Evolutionary conservation across 1,284 basidiomycete species (phyloP), one percentile per base, ranked within the genome.

Genomic region (Wallemia mellicola): DNA sequence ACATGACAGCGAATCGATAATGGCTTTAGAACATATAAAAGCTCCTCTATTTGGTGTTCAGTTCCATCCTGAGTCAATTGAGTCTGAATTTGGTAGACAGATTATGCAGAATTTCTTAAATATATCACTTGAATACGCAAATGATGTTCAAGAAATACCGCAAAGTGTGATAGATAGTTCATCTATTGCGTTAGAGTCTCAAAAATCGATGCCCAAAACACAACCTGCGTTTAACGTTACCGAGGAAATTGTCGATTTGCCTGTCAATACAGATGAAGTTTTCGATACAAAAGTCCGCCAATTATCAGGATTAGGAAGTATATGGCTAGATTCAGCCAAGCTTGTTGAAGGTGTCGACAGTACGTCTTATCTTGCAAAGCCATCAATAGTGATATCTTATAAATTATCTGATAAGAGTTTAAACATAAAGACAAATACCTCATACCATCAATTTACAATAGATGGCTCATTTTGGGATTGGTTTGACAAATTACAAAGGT

Each of bases 1-100:
- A 14, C 15, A 27, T 24, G 55, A 28, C 15, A 24, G 24, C 15
- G 27, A 5, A 5, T 26, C 55, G 11, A 17, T 57, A 7, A 57
- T 26, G 55, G 55, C 70, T 0, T 59, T 74, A n/a, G 62, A 62
- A 27, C 87, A 91, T 67, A 73, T 65, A 55, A 68, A 65, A 14
- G 76, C 76, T 62, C 86, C 89, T 0, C 84, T 91, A 64, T 91
- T 83, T 79, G 87, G 86, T 1, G 88, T 96, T 1, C 91, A 96
- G 67, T 96, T 94, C 66, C 92, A 96, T 68, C 92, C 91, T 0
- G 91, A 92, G 60, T 73, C 72, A 0, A 73, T 74, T 60, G 69
- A 70, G 1, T 73, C 72, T 0, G 68, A 69, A 0, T 65, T 63
- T 54, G 73, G 73, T 24, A 33, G 64, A 1, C 61, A 64, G 5